Evolutionary conservation across 2,329 filamentous ascomycete genomes (phyloP).

Genomic region (Sporothrix inflata): DNA sequence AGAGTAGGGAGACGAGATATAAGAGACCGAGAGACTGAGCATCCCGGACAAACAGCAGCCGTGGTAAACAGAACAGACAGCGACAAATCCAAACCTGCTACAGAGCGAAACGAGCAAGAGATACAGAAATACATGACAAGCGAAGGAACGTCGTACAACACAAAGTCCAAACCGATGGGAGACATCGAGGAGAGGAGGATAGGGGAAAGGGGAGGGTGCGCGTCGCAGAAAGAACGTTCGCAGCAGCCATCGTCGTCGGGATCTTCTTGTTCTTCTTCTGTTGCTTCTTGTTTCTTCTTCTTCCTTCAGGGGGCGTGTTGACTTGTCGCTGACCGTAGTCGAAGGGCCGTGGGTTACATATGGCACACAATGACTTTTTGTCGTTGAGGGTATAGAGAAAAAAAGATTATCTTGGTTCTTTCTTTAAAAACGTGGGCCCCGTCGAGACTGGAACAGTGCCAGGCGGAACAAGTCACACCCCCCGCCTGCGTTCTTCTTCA

Average conservation of each 20-base stretch:
- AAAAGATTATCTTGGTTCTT: slow-evolving; percentile 19
- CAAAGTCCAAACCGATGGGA: background rate
- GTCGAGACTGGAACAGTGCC: slow-evolving; percentile 22
- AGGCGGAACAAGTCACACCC: slow-evolving; percentile 11
- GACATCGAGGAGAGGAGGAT: background rate
- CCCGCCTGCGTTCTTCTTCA: slow-evolving; percentile 18
- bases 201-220: background rate
- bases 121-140: slow-evolving; percentile 7
- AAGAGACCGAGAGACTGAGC: slow-evolving; percentile 9
- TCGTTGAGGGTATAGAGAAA: slow-evolving; percentile 12
- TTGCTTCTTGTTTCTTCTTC: slow-evolving; percentile 15
- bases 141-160: background rate
- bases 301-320: slow-evolving; percentile 15
- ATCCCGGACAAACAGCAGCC: background rate
- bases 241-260: background rate
- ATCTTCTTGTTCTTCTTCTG: slow-evolving; percentile 19
- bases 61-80: slow-evolving; percentile 17
- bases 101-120: background rate
- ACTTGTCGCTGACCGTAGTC: slow-evolving; percentile 1
- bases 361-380: slow-evolving; percentile 16
- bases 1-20: background rate
- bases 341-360: slow-evolving; percentile 20
- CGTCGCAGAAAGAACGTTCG: background rate
- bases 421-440: slow-evolving; percentile 16
- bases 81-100: background rate